Evolutionary conservation across 345 rosid genomes (phyloP).

Genomic region (Schrenkiella parvula): DNA sequence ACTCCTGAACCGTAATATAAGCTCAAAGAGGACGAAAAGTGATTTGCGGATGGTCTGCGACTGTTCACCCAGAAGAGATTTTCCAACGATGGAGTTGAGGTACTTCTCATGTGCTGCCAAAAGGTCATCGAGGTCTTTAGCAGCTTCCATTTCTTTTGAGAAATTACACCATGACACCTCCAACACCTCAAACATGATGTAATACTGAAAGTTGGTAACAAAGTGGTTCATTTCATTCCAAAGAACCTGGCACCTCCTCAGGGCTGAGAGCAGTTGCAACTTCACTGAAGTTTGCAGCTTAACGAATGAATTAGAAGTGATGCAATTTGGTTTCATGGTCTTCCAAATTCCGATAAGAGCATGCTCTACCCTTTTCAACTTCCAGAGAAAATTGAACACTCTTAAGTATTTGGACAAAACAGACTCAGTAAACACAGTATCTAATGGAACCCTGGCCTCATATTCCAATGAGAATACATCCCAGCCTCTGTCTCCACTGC

Average conservation of each 20-base stretch:
- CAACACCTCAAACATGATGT: conserved; percentile 97
- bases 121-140: conserved; percentile 95
- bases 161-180: conserved; percentile 97
- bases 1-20: conserved; percentile 76
- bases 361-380: conserved; percentile 92
- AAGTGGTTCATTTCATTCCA: conserved; percentile 99
- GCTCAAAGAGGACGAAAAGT: conserved; percentile 83
- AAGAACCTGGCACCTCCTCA: conserved; percentile 91
- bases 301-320: conserved; percentile 69
- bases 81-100: conserved; percentile 77
- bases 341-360: conserved; percentile 97
- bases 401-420: conserved; percentile 79
- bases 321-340: conserved; percentile 97
- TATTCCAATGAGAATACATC: conserved; percentile 96
- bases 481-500: conserved; percentile 91
- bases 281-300: conserved; percentile 73
- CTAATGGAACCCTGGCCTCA: conserved; percentile 89
- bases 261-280: conserved; percentile 69
- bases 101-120: conserved; percentile 94
- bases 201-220: conserved; percentile 91
- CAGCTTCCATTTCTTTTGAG: conserved; percentile 80
- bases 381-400: conserved; percentile 96
- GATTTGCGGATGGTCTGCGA: conserved; percentile 75
- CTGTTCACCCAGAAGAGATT: conserved; percentile 90
- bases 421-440: conserved; percentile 86